These are phyloP conservation scores for Aureobasidium sp. DNA, from an alignment of 2,329 filamentous ascomycete genomes.

Conservation along the genomic window DNA sequence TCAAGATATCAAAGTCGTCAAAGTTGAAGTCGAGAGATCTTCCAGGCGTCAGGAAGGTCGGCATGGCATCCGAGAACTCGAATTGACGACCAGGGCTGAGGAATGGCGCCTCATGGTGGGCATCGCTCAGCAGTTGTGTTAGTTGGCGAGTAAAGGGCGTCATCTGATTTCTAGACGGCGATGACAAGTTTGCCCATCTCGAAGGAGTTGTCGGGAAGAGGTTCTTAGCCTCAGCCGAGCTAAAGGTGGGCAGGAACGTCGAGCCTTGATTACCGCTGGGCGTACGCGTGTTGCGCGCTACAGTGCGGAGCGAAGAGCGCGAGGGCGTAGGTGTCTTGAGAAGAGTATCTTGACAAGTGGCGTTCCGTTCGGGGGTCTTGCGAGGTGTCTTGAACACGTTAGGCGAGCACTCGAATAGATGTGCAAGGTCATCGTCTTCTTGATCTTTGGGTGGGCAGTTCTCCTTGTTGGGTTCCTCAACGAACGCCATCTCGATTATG, in stretches of 20 bases:
- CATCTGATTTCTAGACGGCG: conserved; percentile 22
- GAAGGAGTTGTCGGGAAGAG: conserved; percentile 24
- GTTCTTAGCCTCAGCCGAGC: conserved; percentile 19
- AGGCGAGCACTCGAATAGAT: conserved; percentile 57
- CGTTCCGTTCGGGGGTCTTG: conserved; percentile 46
- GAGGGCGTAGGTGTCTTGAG: conserved; percentile 37
- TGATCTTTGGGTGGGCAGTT: conserved; percentile 38
- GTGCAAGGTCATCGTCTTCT: conserved; percentile 43
- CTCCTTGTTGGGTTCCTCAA: conserved; percentile 46
- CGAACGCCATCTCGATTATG: conserved; percentile 12
- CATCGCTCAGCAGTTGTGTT: conserved; percentile 53
- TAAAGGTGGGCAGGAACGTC: conserved; percentile 26
- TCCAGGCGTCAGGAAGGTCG: conserved; percentile 23
- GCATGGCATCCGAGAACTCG: conserved; percentile 24
- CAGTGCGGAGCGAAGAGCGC: conserved; percentile 19
- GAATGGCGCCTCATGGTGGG: conserved; percentile 17
- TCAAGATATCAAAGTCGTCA: conserved; percentile 1
- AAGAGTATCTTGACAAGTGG: conserved; percentile 42
- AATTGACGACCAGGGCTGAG: conserved; percentile 20
- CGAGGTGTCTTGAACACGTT: conserved; percentile 40
- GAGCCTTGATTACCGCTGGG: conserved; percentile 24
- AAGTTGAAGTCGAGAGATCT: conserved; percentile 18
- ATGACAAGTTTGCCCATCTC: conserved; percentile 24
- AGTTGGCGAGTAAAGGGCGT: conserved; percentile 57
- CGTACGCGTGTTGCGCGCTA: conserved; percentile 14